Evolutionary conservation across 2,329 filamentous ascomycete species (phyloP), one percentile per base, ranked within the genome.

Genomic region (Penicillium sp.): DNA sequence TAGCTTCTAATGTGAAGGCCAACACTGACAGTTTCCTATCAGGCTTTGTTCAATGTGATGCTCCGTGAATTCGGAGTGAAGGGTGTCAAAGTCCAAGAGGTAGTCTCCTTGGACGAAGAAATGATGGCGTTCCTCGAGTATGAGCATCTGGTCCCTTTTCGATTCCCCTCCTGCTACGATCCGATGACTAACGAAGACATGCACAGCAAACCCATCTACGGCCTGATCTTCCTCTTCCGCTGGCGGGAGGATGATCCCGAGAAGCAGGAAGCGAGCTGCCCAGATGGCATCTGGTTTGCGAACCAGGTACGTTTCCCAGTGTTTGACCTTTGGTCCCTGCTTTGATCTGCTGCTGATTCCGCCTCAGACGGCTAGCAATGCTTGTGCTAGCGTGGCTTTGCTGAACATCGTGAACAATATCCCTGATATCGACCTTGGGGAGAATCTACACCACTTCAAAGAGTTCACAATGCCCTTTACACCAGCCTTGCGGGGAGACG

Each of bases 331-430:
- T 35, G 26, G 45, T 30, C 15, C 30, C 17, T 33, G 42, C 22
- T 35, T n/a, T 30, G 26, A 49, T 3, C 3, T 28, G 22, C 45
- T 51, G 47, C 28, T 63, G 58, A 50, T 19, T 12, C 1, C n/a
- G 4, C n/a, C 22, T 13, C 64, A 94, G 89, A 92, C 91, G 0
- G 89, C 88, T 0, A 84, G 86, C 59, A 96, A 96, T 76, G 90
- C 92, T 28, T 99, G 95, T 78, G 95, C 92, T 22, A 95, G 92
- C n/a, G 87, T 97, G 50, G 93, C 95, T 3, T 83, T 98, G 67
- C 85, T 97, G 69, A 98, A 98, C 71, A 96, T 97, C 63, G 81
- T 97, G 72, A 96, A 97, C 86, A 98, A 98, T 73, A 84, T 88
- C 26, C 80, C 86, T 0, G 82, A 81, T 0, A 77, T 92, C 3